A percentile compares a stretch with the other conserved stretches of the same genome.
Conservation (phyloP, 2,329 filamentous ascomycete species). For the Trichoderma guizhouense region DNA sequence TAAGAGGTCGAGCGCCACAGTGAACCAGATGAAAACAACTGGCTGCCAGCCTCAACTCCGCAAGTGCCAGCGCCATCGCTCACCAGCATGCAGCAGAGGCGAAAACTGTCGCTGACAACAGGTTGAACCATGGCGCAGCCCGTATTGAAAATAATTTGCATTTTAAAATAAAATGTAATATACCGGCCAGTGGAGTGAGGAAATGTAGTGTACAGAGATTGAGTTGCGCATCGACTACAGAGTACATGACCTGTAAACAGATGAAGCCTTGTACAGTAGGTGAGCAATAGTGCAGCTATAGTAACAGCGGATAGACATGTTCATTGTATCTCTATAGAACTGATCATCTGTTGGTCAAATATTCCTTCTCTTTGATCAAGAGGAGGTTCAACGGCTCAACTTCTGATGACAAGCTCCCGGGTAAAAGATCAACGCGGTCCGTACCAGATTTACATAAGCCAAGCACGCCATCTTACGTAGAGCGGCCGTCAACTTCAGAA, state of each 20-base stretch:
- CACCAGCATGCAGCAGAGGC: not conserved
- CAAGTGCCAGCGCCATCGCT: not conserved
- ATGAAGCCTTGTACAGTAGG: not conserved
- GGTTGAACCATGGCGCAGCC: not conserved
- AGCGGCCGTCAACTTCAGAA: not conserved
- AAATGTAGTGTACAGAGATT: not conserved
- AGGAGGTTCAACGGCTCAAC: not conserved
- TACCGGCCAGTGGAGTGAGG: not conserved
- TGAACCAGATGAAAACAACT: not conserved
- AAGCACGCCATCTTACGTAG: not conserved
- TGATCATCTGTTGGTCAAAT: not conserved
- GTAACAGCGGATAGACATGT: not conserved
- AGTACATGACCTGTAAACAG: not conserved
- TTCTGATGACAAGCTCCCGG: not conserved
- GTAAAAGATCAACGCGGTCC: not conserved
- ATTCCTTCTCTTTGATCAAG: not conserved
- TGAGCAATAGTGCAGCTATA: not conserved
- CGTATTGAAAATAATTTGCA: not conserved
- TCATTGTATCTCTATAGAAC: not conserved
- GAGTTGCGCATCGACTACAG: not conserved
- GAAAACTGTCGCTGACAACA: not conserved
- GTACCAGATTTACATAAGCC: conserved; percentile 2
- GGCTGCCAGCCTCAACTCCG: not conserved
- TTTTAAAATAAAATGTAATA: not conserved
- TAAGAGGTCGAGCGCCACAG: not conserved